Evolutionary conservation across 1,284 basidiomycete species (phyloP).

Genomic region (Puccinia polysora): DNA sequence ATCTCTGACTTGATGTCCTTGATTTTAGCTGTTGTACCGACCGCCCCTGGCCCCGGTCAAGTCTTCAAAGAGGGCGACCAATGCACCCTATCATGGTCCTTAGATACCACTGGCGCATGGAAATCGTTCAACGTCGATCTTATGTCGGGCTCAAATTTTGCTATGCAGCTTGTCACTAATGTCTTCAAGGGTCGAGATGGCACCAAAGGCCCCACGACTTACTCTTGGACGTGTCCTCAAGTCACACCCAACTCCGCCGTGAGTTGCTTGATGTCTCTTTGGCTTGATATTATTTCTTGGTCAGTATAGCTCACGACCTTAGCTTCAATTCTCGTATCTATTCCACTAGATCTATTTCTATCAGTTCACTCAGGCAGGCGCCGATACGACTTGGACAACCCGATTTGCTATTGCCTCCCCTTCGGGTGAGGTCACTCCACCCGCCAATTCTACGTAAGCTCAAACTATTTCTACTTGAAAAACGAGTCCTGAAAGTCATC

Average conservation of each 20-base stretch:
- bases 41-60: constrained; percentile 30
- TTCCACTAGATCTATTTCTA: constrained; percentile 46
- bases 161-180: constrained; percentile 67
- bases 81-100: constrained; percentile 21
- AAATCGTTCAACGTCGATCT: constrained; percentile 66
- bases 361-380: constrained; percentile 50
- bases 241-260: constrained; percentile 68
- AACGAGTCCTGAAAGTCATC: background rate
- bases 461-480: background rate
- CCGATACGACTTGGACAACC: constrained; percentile 65
- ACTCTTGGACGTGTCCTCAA: constrained; percentile 66
- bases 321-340: background rate
- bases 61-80: constrained; percentile 11
- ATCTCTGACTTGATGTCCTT: background rate
- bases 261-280: constrained; percentile 57
- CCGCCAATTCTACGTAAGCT: constrained; percentile 48
- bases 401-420: constrained; percentile 70
- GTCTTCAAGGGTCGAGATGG: constrained; percentile 63
- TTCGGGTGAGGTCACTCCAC: constrained; percentile 58
- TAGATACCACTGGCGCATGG: constrained; percentile 55
- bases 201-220: constrained; percentile 57
- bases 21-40: constrained; percentile 18
- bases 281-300: constrained; percentile 43
- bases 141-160: constrained; percentile 69
- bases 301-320: background rate